Evolutionary conservation across 2,329 filamentous ascomycete genomes (phyloP).

Genomic region (Colletotrichum navitas): DNA sequence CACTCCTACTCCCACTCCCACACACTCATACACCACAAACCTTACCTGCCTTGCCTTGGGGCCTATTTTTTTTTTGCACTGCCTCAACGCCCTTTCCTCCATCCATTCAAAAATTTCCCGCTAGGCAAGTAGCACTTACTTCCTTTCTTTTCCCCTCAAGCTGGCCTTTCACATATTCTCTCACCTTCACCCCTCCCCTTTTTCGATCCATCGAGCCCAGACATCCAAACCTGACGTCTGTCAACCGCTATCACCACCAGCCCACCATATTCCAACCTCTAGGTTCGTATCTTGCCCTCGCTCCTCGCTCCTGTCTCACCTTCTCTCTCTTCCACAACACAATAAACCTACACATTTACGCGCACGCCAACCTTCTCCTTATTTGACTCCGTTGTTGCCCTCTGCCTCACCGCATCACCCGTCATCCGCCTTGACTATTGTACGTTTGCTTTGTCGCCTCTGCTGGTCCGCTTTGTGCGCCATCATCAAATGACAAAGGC

Average conservation of each 20-base stretch:
- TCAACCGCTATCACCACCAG: constrained; percentile 33
- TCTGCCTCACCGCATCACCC: neutral
- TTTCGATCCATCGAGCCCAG: constrained; percentile 35
- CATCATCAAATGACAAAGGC: constrained; percentile 37
- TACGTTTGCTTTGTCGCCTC: constrained; percentile 33
- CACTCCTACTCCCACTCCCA: constrained; percentile 30
- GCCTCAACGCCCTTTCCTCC: constrained; percentile 40
- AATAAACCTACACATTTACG: constrained; percentile 9
- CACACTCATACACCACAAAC: constrained; percentile 41
- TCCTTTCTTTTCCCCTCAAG: constrained; percentile 39
- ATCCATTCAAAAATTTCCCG: constrained; percentile 37
- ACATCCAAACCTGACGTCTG: constrained; percentile 29
- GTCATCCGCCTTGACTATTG: constrained; percentile 14
- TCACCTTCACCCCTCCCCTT: constrained; percentile 33
- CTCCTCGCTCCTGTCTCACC: constrained; percentile 4
- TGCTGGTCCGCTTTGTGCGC: neutral
- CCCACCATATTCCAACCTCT: constrained; percentile 38
- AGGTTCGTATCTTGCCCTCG: constrained; percentile 19
- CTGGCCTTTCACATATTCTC: constrained; percentile 36
- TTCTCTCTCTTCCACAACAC: constrained; percentile 1
- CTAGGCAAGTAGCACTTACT: constrained; percentile 24
- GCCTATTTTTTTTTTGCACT: constrained; percentile 40
- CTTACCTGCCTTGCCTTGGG: constrained; percentile 41
- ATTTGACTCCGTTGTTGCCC: constrained; percentile 1
- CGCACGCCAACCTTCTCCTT: constrained; percentile 14